Conservation (phyloP, 1,284 basidiomycete species). For the Wolfiporia cocos region DNA sequence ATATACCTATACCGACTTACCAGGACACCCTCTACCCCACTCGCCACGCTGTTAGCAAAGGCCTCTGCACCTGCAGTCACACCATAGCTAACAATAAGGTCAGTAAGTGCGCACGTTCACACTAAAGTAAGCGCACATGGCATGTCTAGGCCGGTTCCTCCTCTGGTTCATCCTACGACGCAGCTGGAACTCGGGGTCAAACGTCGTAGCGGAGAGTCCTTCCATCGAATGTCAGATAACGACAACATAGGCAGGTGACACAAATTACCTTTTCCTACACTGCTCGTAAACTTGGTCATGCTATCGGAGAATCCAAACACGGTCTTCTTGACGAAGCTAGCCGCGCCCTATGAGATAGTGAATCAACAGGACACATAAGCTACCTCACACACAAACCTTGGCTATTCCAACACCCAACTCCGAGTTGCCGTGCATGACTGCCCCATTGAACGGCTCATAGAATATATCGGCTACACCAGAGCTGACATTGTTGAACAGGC, state of each 20-base stretch:
- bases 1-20: slow-evolving; percentile 38
- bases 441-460: slow-evolving; percentile 97
- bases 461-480: slow-evolving; percentile 99
- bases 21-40: slow-evolving; percentile 93
- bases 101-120: no score
- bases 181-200: slow-evolving; percentile 94
- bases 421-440: slow-evolving; percentile 95
- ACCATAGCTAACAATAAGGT: slow-evolving; percentile 69
- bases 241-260: background rate
- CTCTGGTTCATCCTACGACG: slow-evolving; percentile 84
- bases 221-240: no score
- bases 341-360: slow-evolving; percentile 64
- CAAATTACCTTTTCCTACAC: slow-evolving; percentile 84
- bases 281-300: slow-evolving; percentile 95
- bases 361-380: background rate
- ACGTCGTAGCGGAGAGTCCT: slow-evolving; percentile 94
- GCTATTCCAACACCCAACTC: slow-evolving; percentile 98
- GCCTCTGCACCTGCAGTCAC: slow-evolving; percentile 93
- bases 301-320: slow-evolving; percentile 96
- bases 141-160: slow-evolving; percentile 93
- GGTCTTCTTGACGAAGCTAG: slow-evolving; percentile 98
- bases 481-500: slow-evolving; percentile 97
- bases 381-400: slow-evolving; percentile 45
- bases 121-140: slow-evolving; percentile 67
- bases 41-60: slow-evolving; percentile 90